Base-by-base conservation (phyloP, 2,329 filamentous ascomycete genomes). In the Aureobasidium subglaciale region DNA sequence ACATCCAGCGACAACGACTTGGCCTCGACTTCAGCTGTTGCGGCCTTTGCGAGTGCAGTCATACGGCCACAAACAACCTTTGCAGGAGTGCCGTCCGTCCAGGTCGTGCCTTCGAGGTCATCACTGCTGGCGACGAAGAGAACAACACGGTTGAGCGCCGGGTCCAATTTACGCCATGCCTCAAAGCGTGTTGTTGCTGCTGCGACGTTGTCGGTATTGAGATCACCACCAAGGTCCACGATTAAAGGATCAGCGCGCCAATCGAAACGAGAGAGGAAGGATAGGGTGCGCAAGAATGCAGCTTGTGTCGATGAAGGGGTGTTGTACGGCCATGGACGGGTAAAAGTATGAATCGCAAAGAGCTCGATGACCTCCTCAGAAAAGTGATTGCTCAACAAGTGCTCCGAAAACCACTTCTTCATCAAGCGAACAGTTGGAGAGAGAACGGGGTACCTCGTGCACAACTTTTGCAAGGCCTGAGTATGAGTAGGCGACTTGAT, bases 331-430 rank as follows among this genome's bases (percentile, higher is more conserved):
- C 88, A 84, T 0, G 90, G 87, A 46, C 87, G 82, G 8, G 93
- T 75, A 73, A 97, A 99, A 15, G 84, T 82, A 50, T 85, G 84
- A 2, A 87, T 78, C 11, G 85, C 87, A 46, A 96, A 74, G 15
- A 99, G 80, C 72, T 99, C 93, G 58, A 96, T 80, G 42, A 96
- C 75, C 67, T 95, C 90, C 30, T 89, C 84, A 27, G 80, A 78
- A 62, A 97, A 78, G 68, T 96, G 88, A 13, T 78, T 79, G 4
- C 81, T 76, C 8, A 99, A 82, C 62, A 95, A 85, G 68, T 99
- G 93, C 2, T 81, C 79, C 60, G 83, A 80, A 70, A 96, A 93
- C 93, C 93, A 99, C 65, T 84, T 82, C 74, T 97, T 97, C 41
- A 88, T 78, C 2, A 97, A 76, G 16, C 92, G 84, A 59, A 96